These are phyloP conservation scores for Rhipidocladum racemiflorum DNA, from an alignment of 176 grass and related monocot genomes.

Conservation along the genomic window DNA sequence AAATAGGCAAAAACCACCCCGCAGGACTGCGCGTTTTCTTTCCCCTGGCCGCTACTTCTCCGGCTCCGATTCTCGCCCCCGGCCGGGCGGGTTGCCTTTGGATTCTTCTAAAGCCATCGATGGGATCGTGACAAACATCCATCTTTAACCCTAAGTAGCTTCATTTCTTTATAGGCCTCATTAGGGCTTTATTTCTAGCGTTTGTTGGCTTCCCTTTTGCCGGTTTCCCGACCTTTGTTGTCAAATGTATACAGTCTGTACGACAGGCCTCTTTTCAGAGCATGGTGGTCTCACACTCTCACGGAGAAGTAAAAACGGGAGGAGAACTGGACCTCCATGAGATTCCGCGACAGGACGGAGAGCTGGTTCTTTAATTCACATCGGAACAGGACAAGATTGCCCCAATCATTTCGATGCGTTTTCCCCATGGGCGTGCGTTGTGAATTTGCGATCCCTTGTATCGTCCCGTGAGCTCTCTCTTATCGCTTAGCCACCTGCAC, in stretches of 20 bases:
- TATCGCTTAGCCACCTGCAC: conserved; percentile 23
- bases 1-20: not conserved
- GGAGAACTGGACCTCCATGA: conserved; percentile 10
- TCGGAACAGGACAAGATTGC: conserved; percentile 33
- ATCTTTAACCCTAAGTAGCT: conserved; percentile 28
- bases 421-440: not conserved
- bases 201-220: conserved; percentile 23
- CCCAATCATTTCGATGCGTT: conserved; percentile 43
- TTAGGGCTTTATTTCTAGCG: conserved; percentile 27
- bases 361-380: conserved; percentile 28
- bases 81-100: conserved; percentile 29
- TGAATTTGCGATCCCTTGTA: not conserved
- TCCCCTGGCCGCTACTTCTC: conserved; percentile 27
- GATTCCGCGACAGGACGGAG: conserved; percentile 39
- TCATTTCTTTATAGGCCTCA: not conserved
- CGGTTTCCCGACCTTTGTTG: conserved; percentile 19
- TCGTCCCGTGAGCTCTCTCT: conserved; percentile 18
- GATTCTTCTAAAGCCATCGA: conserved; percentile 51
- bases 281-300: not conserved
- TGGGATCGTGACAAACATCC: conserved; percentile 18
- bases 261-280: conserved; percentile 32
- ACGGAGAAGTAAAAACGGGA: not conserved
- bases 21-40: conserved; percentile 5
- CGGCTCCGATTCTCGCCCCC: conserved; percentile 18
- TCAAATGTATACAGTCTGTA: not conserved